Base-by-base conservation (phyloP, 176 grass and related monocot genomes). In the Bromus sterilis region DNA sequence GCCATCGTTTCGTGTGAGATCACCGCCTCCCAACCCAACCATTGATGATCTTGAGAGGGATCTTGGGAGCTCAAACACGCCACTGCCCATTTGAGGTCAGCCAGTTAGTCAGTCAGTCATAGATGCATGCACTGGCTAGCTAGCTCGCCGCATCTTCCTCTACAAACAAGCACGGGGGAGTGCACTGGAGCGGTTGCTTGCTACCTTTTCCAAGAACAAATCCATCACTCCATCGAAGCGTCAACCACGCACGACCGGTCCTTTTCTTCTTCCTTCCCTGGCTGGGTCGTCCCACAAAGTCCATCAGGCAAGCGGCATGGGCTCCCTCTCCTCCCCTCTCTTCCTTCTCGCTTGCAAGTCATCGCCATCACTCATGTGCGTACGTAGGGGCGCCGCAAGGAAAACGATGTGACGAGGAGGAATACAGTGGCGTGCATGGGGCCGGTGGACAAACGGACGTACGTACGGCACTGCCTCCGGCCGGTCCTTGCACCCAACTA, bases 161-260 rank as follows among this genome's bases (percentile, higher is more conserved):
- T 44, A 14, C 42, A 44, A 44, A 43, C 12, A 14, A 14, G 41
- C 42, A 13, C 12, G 42, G 4, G 42, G 46, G 46, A 49, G 1
- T 49, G 46, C 7, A 6, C 46, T 49, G 46, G 2, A 49, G 46
- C 46, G 20, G 6, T 49, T 49, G 81, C 76, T 84, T 88, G 70
- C 71, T n/a, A 48, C 77, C 51, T 77, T 85, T 85, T n/a, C 77
- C 87, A 85, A 85, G 82, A 85, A 62, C 82, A 56, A 20, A 80
- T 68, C 58, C 49, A 57, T 49, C 42, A 44, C 13, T 81, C 68
- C 25, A 21, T 76, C 85, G 5, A 73, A 62, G 70, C 1, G 30
- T 64, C 33, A 51, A 51, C 56, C 21, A 69, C 75, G 81, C 82
- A 88, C 40, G 69, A 70, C 16, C 56, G 2, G 37, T 34, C 78